These are phyloP conservation scores for Starmera caribaea DNA, from an alignment of 805 yeast species.

Conservation along the genomic window DNA sequence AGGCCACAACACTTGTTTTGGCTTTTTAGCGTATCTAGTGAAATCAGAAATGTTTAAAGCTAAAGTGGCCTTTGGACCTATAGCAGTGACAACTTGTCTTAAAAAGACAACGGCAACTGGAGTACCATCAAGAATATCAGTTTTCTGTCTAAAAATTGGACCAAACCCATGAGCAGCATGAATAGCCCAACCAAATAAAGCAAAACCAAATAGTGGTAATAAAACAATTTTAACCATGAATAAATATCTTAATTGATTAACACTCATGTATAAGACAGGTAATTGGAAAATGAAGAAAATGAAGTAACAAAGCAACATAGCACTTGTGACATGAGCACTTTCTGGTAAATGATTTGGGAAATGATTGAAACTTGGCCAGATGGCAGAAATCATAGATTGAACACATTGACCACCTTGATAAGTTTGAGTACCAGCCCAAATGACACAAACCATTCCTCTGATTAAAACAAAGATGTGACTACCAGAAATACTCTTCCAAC, in stretches of 20 bases:
- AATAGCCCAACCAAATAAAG: constrained; percentile 23
- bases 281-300: constrained; percentile 22
- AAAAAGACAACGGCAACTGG: constrained; percentile 16
- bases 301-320: constrained; percentile 24
- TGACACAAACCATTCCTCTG: constrained; percentile 24
- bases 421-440: constrained; percentile 70
- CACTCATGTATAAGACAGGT: constrained; percentile 23
- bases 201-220: constrained; percentile 22
- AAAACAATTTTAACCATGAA: constrained; percentile 23
- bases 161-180: constrained; percentile 19
- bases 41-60: constrained; percentile 29
- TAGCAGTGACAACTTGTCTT: constrained; percentile 20
- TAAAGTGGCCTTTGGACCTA: constrained; percentile 28
- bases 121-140: constrained; percentile 14
- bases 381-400: constrained; percentile 53
- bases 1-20: constrained; percentile 20
- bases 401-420: constrained; percentile 71
- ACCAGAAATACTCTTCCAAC: constrained; percentile 18
- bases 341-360: constrained; percentile 23
- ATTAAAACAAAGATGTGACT: constrained; percentile 17
- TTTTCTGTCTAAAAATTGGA: constrained; percentile 15
- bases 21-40: constrained; percentile 25
- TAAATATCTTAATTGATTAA: constrained; percentile 25
- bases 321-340: constrained; percentile 15
- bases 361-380: constrained; percentile 34